A percentile compares a stretch with the other conserved stretches of the same genome.
phyloP scores from a whole-genome alignment of 352 stramenopile species.

The Globisporangium barbulae region DNA sequence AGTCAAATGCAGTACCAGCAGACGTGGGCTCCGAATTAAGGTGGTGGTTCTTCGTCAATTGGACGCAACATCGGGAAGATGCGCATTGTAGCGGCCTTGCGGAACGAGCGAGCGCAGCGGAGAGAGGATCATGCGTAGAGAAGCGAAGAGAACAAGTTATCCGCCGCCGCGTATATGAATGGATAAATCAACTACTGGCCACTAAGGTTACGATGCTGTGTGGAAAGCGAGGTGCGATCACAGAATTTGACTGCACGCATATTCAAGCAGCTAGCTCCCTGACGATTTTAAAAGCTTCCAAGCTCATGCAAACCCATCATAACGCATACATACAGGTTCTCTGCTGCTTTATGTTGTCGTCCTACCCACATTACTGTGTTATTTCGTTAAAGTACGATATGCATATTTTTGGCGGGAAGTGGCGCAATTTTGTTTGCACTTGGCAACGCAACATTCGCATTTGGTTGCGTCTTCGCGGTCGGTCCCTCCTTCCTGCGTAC shows the following conservation, averaged over 20 bases:
- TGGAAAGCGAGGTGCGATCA: not conserved
- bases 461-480: not conserved
- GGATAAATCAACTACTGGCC: too few relatives aligned
- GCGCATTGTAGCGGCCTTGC: too few relatives aligned
- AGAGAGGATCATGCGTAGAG: too few relatives aligned
- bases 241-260: too few relatives aligned
- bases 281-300: too few relatives aligned
- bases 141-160: too few relatives aligned
- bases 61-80: not conserved
- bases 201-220: not conserved
- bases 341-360: not conserved
- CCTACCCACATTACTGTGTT: not conserved
- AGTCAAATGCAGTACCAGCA: constrained; percentile 15
- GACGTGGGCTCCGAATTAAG: constrained; percentile 12
- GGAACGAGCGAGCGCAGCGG: too few relatives aligned
- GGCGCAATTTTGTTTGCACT: constrained; percentile 8
- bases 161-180: too few relatives aligned
- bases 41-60: not conserved
- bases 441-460: constrained; percentile 2
- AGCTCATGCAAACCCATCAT: not conserved
- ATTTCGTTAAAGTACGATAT: not conserved
- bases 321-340: not conserved
- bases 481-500: not conserved
- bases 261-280: not conserved
- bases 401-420: constrained; percentile 13